A percentile compares a stretch with the other conserved stretches of the same genome.
Conservation (phyloP, 2,329 filamentous ascomycete genomes). For the Cladosporium sp. region DNA sequence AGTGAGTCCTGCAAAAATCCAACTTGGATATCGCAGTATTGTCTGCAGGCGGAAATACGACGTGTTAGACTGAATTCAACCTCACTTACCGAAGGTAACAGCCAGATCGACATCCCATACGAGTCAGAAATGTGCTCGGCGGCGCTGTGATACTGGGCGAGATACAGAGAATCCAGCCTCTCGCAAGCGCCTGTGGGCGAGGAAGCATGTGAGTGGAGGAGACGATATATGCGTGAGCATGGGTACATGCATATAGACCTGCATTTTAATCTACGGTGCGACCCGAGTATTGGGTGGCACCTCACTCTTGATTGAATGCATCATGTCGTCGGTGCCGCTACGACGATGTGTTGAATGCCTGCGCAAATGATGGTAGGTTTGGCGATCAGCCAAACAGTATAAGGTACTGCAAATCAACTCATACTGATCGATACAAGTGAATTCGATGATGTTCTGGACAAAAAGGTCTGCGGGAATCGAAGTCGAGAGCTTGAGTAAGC, state of each 20-base stretch:
- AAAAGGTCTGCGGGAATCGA: not conserved
- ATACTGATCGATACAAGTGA: not conserved
- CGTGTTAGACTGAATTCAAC: not conserved
- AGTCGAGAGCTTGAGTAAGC: not conserved
- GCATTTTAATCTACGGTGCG: not conserved
- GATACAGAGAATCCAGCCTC: conserved; percentile 9
- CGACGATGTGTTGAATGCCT: too few relatives aligned
- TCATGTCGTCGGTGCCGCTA: too few relatives aligned
- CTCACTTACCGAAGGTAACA: not conserved
- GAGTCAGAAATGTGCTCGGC: conserved; percentile 7
- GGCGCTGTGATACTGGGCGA: not conserved
- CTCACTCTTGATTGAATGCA: not conserved
- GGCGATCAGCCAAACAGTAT: too few relatives aligned
- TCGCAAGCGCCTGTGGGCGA: conserved; percentile 7
- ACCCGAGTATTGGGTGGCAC: not conserved
- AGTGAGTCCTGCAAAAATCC: too few relatives aligned
- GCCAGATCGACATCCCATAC: not conserved
- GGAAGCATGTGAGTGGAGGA: conserved; percentile 4
- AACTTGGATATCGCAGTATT: too few relatives aligned
- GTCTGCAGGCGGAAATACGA: too few relatives aligned
- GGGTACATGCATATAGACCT: conserved; percentile 7
- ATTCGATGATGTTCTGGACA: not conserved
- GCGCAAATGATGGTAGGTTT: too few relatives aligned
- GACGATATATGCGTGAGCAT: conserved; percentile 9
- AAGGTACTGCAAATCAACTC: too few relatives aligned